phyloP scores from a whole-genome alignment of 2,329 filamentous ascomycete genomes.

The Tolypocladium pustulatum region DNA sequence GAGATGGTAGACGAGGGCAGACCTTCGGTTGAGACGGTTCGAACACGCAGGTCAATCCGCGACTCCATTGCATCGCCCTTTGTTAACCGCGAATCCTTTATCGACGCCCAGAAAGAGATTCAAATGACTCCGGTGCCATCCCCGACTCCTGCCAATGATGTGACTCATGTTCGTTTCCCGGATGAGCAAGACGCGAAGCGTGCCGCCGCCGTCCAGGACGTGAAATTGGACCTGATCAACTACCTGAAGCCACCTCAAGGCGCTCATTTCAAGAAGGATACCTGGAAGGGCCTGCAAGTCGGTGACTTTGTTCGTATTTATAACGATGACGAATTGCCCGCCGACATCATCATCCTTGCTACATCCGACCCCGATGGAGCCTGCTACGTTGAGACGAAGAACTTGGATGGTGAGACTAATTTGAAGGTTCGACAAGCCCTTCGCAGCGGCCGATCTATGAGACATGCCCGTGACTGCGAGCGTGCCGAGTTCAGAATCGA shows the following conservation, averaged over 20 bases:
- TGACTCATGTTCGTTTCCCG: constrained; percentile 26
- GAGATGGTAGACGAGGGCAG: constrained; percentile 40
- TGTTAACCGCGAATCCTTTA: constrained; percentile 38
- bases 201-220: constrained; percentile 27
- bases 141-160: constrained; percentile 44
- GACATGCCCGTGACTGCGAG: constrained; percentile 88
- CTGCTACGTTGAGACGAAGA: constrained; percentile 97
- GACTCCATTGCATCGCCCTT: constrained; percentile 40
- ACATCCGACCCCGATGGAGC: constrained; percentile 90
- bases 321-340: constrained; percentile 90
- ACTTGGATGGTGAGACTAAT: constrained; percentile 95
- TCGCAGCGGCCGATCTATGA: constrained; percentile 70
- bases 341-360: constrained; percentile 83
- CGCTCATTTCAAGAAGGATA: constrained; percentile 82
- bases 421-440: constrained; percentile 89
- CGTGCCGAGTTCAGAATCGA: constrained; percentile 78
- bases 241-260: constrained; percentile 52
- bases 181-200: constrained; percentile 22
- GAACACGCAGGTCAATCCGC: constrained; percentile 21
- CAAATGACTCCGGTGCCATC: constrained; percentile 95
- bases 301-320: constrained; percentile 95
- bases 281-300: constrained; percentile 91
- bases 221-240: constrained; percentile 59
- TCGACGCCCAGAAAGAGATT: constrained; percentile 59
- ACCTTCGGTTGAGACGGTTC: constrained; percentile 38